Percentiles rank a stretch among this genome's conserved stretches.
Conservation (phyloP, 176 grass and related monocot genomes). For the Raddia distichophylla region DNA sequence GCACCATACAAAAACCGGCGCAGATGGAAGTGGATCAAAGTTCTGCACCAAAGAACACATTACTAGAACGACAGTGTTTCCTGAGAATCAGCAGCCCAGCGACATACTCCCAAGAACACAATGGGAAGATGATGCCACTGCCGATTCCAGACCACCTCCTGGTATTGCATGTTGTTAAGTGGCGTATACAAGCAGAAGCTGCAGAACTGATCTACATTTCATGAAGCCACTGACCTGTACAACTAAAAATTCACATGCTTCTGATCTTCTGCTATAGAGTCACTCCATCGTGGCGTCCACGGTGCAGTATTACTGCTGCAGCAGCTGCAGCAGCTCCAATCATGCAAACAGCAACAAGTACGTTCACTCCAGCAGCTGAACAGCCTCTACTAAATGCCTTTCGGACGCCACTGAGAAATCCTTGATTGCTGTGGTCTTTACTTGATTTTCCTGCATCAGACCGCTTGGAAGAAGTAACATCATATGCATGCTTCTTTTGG, state of each 20-base stretch:
- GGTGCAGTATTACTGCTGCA: slow-evolving; percentile 40
- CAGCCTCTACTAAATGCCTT: slow-evolving; percentile 28
- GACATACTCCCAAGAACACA: slow-evolving; percentile 19
- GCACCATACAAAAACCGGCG: slow-evolving; percentile 14
- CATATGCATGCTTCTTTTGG: slow-evolving; percentile 33
- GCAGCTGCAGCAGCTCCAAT: slow-evolving; percentile 45
- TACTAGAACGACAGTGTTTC: not conserved
- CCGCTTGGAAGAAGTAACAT: slow-evolving; percentile 31
- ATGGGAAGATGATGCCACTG: slow-evolving; percentile 16
- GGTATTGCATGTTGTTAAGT: not conserved
- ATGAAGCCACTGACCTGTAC: slow-evolving; percentile 7
- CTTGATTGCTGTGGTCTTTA: slow-evolving; percentile 13
- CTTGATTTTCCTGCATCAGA: slow-evolving; percentile 31
- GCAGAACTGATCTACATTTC: not conserved
- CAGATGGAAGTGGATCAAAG: slow-evolving; percentile 17
- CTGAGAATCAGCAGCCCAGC: not conserved
- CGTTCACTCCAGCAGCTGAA: slow-evolving; percentile 46
- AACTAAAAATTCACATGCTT: slow-evolving; percentile 32
- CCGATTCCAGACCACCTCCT: not conserved
- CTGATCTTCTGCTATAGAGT: slow-evolving; percentile 16
- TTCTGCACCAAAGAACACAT: slow-evolving; percentile 20
- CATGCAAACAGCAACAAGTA: slow-evolving; percentile 44
- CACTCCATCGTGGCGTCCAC: slow-evolving; percentile 29
- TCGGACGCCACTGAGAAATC: slow-evolving; percentile 29
- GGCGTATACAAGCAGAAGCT: not conserved